phyloP scores from a whole-genome alignment of 176 grass and related monocot species.

The Cenchrus americanus region DNA sequence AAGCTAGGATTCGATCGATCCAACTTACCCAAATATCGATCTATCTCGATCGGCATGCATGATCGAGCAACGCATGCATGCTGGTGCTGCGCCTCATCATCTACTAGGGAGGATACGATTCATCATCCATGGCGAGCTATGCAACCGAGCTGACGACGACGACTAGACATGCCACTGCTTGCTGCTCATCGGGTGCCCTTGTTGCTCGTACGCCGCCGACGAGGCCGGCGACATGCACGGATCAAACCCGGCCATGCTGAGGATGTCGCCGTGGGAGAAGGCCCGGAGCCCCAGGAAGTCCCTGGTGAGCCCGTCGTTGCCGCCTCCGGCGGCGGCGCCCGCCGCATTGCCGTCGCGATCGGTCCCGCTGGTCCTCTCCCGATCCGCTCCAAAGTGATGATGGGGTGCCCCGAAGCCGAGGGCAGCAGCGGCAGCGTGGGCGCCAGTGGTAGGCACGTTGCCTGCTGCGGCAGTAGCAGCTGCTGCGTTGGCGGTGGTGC shows the following conservation, averaged over 20 bases:
- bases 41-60: not conserved
- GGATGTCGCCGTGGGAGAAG: constrained; percentile 76
- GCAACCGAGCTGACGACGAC: not conserved
- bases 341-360: constrained; percentile 30
- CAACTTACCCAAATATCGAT: constrained; percentile 42
- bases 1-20: constrained; percentile 38
- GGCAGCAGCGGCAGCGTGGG: constrained; percentile 45
- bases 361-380: not conserved
- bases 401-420: constrained; percentile 30
- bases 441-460: constrained; percentile 29
- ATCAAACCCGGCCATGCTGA: constrained; percentile 71
- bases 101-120: not conserved
- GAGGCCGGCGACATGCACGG: constrained; percentile 67
- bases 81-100: not conserved
- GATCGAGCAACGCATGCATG: not conserved
- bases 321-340: constrained; percentile 4
- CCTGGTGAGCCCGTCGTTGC: constrained; percentile 70
- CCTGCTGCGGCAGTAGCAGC: constrained; percentile 43
- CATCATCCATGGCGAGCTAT: constrained; percentile 5
- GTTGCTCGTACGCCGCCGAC: constrained; percentile 68
- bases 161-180: constrained; percentile 75
- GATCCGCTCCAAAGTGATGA: constrained; percentile 15
- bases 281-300: constrained; percentile 89
- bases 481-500: constrained; percentile 36
- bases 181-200: constrained; percentile 49